Evolutionary conservation across 1,139 yeast species (phyloP), one percentile per base, ranked within the genome.

Genomic region (Geotrichum reessii): DNA sequence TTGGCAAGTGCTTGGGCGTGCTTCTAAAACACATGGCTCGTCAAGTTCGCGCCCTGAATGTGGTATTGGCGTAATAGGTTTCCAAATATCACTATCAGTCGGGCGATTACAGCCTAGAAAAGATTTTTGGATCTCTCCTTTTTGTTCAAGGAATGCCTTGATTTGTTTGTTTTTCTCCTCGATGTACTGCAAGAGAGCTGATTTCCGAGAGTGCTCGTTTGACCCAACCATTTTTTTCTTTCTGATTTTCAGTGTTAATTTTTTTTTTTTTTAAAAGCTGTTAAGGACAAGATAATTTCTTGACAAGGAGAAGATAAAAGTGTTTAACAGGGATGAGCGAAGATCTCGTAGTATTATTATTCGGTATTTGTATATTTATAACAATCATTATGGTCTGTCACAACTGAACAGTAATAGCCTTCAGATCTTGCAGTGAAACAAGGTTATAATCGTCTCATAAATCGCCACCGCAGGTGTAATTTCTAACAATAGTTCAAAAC

Each of bases 161-260:
- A 52, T 42, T 19, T 52, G 55, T 19, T 52, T 52, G 49, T 52
- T 52, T 27, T 52, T 52, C 21, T 52, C 55, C 22, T 47, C 3
- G 19, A 52, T 52, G 31, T 52, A 52, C 9, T 52, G 55, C 19
- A 50, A 9, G 8, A 52, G 42, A 3, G 27, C 14, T n/a, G 49
- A 42, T n/a, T 42, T 11, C 5, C 50, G 49, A 19, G 50, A 9
- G 24, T 42, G n/a, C 5, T 14, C 9, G 9, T 37, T 37, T n/a
- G 17, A 7, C 17, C 7, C 9, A 17, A n/a, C n/a, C 44, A 37
- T 37, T 37, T n/a, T 47, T 8, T 24, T 14, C 9, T 14, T 31
- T 14, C 7, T n/a, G 17, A n/a, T 8, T 14, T 31, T 12, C 7
- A 8, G 14, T n/a, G 17, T n/a, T 5, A 25, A 25, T 25, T n/a